These are phyloP conservation scores for Limnanthes douglasii DNA, from an alignment of 345 rosid species.

Conservation along the genomic window DNA sequence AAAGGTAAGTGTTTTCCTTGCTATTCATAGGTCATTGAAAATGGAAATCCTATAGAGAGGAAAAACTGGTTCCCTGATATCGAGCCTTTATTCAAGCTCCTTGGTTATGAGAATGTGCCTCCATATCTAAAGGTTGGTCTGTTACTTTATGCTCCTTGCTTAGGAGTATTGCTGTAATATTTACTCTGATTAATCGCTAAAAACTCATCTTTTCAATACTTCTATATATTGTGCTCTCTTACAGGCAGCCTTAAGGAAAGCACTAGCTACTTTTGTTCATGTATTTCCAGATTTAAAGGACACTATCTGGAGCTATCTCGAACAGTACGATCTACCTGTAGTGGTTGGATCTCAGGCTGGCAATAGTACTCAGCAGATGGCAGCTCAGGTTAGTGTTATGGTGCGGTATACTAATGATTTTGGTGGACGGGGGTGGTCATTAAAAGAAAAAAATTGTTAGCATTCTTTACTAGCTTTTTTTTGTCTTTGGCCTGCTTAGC, in stretches of 20 bases:
- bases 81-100: conserved; percentile 94
- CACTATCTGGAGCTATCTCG: conserved; percentile 75
- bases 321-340: conserved; percentile 90
- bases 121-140: conserved; percentile 70
- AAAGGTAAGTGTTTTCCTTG: background rate
- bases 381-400: conserved; percentile 41
- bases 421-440: background rate
- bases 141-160: conserved; percentile 7
- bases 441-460: too few relatives aligned
- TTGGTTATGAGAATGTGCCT: conserved; percentile 86
- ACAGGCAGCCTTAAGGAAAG: conserved; percentile 89
- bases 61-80: conserved; percentile 87
- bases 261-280: conserved; percentile 52
- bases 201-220: too few relatives aligned
- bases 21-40: conserved; percentile 51
- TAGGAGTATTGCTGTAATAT: conserved; percentile 4
- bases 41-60: conserved; percentile 70
- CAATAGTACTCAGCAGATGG: conserved; percentile 30
- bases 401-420: background rate
- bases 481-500: too few relatives aligned
- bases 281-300: conserved; percentile 70
- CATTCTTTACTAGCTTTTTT: too few relatives aligned
- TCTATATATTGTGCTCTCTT: conserved; percentile 11
- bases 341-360: conserved; percentile 52
- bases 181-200: too few relatives aligned